These are phyloP conservation scores for Cladophialophora immunda DNA, from an alignment of 2,329 filamentous ascomycete species.

Conservation along the genomic window DNA sequence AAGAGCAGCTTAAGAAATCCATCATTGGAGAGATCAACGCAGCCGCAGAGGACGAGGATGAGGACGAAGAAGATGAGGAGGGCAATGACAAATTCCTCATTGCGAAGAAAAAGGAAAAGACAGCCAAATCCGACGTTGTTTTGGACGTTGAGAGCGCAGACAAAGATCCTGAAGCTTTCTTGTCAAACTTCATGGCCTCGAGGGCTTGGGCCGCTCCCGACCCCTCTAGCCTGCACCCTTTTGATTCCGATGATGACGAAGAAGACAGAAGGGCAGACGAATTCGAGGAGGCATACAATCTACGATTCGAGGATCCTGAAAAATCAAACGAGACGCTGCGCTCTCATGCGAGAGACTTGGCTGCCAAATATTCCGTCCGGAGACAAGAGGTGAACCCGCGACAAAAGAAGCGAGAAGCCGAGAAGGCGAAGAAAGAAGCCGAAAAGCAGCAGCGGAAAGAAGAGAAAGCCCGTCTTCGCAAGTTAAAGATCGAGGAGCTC, in stretches of 20 bases:
- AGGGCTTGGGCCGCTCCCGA: constrained; percentile 82
- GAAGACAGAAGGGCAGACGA: constrained; percentile 79
- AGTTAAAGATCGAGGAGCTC: constrained; percentile 89
- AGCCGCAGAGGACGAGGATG: constrained; percentile 56
- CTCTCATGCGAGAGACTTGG: constrained; percentile 87
- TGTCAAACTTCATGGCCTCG: constrained; percentile 95
- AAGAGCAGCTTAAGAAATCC: constrained; percentile 79
- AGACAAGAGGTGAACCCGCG: constrained; percentile 81
- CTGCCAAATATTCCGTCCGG: constrained; percentile 82
- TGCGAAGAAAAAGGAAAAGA: constrained; percentile 66
- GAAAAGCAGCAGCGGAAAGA: constrained; percentile 78
- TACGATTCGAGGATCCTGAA: constrained; percentile 91
- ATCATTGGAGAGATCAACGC: constrained; percentile 84
- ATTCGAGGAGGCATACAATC: constrained; percentile 92
- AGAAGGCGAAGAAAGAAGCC: constrained; percentile 78
- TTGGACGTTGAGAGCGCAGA: constrained; percentile 78
- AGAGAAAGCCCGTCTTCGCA: constrained; percentile 83
- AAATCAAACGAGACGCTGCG: constrained; percentile 87
- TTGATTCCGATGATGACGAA: constrained; percentile 91
- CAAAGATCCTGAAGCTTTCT: constrained; percentile 86
- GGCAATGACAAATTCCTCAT: constrained; percentile 80
- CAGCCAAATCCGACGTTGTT: constrained; percentile 57
- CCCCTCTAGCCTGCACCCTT: constrained; percentile 73
- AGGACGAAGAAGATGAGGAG: constrained; percentile 59
- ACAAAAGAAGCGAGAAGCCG: constrained; percentile 79